Conservation (phyloP, 2,329 filamentous ascomycete genomes). For the Ceratocystis lukuohia region DNA sequence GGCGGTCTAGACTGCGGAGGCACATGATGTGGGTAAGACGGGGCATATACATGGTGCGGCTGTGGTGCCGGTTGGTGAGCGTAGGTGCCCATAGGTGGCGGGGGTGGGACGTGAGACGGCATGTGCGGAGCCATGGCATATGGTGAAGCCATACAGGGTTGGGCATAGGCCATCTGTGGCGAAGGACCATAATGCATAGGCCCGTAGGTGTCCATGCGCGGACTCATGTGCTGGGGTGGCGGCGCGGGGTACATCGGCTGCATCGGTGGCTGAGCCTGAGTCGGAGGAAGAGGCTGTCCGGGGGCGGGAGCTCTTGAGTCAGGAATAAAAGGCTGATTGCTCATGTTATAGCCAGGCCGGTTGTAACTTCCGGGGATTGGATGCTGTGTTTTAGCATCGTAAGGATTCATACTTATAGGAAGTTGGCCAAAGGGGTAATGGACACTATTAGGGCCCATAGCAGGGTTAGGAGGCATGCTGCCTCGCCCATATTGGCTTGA, state of each 20-base stretch:
- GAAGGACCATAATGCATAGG: constrained; percentile 33
- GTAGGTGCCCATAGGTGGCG: constrained; percentile 40
- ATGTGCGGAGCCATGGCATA: constrained; percentile 37
- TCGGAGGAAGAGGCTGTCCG: neutral
- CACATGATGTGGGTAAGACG: constrained; percentile 26
- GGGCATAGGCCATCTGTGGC: constrained; percentile 26
- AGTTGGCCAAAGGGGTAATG: constrained; percentile 71
- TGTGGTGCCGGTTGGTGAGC: constrained; percentile 7
- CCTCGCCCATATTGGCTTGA: constrained; percentile 25
- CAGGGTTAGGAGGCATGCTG: constrained; percentile 8
- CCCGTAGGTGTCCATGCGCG: constrained; percentile 35
- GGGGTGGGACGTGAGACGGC: neutral
- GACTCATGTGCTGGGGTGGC: constrained; percentile 37
- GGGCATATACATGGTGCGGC: neutral
- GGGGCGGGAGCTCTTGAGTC: constrained; percentile 29
- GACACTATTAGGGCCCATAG: constrained; percentile 25
- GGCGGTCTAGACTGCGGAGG: constrained; percentile 30
- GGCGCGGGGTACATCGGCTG: constrained; percentile 6
- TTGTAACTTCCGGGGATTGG: constrained; percentile 75
- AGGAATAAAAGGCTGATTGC: constrained; percentile 84
- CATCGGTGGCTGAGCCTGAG: neutral
- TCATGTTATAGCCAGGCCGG: constrained; percentile 80
- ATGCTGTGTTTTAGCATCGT: constrained; percentile 53
- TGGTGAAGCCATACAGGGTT: constrained; percentile 33
- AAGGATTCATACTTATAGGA: constrained; percentile 53